Base-by-base conservation (phyloP, 345 rosid species). In the Streptanthus diversifolius region DNA sequence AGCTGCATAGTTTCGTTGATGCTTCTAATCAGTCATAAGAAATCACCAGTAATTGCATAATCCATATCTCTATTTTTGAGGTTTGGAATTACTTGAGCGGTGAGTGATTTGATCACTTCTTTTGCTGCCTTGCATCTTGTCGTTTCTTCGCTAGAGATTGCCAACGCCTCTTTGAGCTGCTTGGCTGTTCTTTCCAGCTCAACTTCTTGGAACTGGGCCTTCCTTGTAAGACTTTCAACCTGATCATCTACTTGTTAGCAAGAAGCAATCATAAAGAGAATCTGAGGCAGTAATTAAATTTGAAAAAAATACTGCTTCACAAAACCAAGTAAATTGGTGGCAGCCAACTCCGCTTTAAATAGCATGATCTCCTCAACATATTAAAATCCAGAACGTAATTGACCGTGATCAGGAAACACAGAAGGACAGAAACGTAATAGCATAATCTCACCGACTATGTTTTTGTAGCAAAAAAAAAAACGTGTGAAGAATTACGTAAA, bases 41-140 rank as follows among this genome's bases (percentile, higher is more conserved):
- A 25, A 35, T 51, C 3, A 57, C 15, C 18, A 3, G 24, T 49
- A 56, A 52, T 7, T 45, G 43, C 13, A 43, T 41, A 63, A 43
- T 43, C 54, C 57, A 48, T 19, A 41, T 54, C 15, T 43, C 9
- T 5, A 29, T n/a, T 12, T 43, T 18, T 4, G 35, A 44, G 51
- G 8, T 25, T 9, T 2, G 11, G 59, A 45, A 36, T 88, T 91
- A 95, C 99, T 80, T 95, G 98, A 73, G 91, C 92, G 54, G 99
- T 95, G 48, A 92, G 90, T 1, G 98, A 90, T 85, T 89, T 95
- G 84, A 95, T 95, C 73, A 95, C 99, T 86, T 95, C 99, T 72
- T 95, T 95, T 62, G 99, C 98, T 56, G 96, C 98, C 79, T 90
- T 90, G 87, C 98, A 90, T 84, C 89, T 92, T 51, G 85, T 84